phyloP scores from a whole-genome alignment of 2,329 filamentous ascomycete genomes.

The Claviceps monticola region DNA sequence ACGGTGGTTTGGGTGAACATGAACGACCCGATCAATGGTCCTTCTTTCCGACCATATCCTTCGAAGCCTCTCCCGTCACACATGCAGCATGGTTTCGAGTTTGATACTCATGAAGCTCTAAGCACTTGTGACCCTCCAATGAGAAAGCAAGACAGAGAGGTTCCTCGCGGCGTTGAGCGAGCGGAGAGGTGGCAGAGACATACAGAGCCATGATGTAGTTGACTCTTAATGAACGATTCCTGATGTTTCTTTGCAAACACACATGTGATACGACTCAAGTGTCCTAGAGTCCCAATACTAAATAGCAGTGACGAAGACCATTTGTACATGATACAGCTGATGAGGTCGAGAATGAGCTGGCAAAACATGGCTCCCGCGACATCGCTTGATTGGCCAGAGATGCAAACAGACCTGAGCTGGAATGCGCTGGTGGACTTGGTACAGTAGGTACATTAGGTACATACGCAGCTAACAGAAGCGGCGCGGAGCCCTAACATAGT shows the following conservation, averaged over 20 bases:
- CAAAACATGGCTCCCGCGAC: too few relatives aligned
- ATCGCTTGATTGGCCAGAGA: not conserved
- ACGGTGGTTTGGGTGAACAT: conserved; percentile 34
- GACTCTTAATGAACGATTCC: not conserved
- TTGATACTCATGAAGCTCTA: too few relatives aligned
- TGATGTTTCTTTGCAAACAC: too few relatives aligned
- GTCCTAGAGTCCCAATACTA: too few relatives aligned
- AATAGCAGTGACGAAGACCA: too few relatives aligned
- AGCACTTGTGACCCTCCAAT: not conserved
- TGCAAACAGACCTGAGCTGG: not conserved
- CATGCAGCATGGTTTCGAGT: conserved; percentile 21
- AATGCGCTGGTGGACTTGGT: not conserved
- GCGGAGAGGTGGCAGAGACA: not conserved
- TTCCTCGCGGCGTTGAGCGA: not conserved
- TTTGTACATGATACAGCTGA: too few relatives aligned
- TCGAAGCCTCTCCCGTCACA: conserved; percentile 37
- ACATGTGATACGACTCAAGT: too few relatives aligned
- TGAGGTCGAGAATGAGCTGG: too few relatives aligned
- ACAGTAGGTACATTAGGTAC: too few relatives aligned
- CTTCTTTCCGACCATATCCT: conserved; percentile 32
- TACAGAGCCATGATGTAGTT: conserved; percentile 3
- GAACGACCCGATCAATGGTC: conserved; percentile 31
- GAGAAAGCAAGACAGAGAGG: not conserved
- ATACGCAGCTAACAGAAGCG: not conserved
- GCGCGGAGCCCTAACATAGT: conserved; percentile 12